Evolutionary conservation across 2,329 filamentous ascomycete genomes (phyloP).

Genomic region (Pyricularia grisea): DNA sequence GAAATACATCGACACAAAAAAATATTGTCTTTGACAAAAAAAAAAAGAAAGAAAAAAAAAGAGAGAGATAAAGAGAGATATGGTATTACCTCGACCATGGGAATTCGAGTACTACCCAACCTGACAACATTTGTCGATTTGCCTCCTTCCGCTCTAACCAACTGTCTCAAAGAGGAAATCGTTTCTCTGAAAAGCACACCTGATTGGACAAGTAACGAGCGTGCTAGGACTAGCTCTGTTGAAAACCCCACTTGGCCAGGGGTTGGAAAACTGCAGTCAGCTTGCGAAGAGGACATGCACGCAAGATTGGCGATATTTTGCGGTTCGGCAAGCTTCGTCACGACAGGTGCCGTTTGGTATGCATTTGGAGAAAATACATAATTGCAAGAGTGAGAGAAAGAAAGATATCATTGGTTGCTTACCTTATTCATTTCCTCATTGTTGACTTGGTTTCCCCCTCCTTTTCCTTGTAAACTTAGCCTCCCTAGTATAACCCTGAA

Average conservation of each 20-base stretch:
- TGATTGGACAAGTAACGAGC: not conserved
- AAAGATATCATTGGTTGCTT: too few species aligned
- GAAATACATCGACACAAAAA: too few species aligned
- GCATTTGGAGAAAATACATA: too few species aligned
- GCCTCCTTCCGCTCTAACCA: not conserved
- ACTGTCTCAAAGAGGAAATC: not conserved
- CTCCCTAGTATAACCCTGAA: not conserved
- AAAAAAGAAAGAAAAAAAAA: too few species aligned
- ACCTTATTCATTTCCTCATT: too few species aligned
- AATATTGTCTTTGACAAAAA: too few species aligned
- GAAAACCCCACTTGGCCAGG: not conserved
- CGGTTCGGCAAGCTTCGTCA: not conserved
- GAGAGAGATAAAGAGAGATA: too few species aligned
- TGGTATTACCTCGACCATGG: not conserved
- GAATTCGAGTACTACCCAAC: not conserved
- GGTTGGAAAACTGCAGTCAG: not conserved
- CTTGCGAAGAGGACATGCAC: not conserved
- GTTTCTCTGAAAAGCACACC: not conserved
- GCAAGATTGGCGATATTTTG: not conserved
- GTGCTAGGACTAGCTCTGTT: not conserved
- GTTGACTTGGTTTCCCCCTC: too few species aligned
- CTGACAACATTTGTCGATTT: not conserved
- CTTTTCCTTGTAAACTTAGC: not conserved
- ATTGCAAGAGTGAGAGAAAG: too few species aligned
- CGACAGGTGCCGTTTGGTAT: too few species aligned